Base-by-base conservation (phyloP, 2,329 filamentous ascomycete species). In the Graphiopsis chlorocephala region DNA sequence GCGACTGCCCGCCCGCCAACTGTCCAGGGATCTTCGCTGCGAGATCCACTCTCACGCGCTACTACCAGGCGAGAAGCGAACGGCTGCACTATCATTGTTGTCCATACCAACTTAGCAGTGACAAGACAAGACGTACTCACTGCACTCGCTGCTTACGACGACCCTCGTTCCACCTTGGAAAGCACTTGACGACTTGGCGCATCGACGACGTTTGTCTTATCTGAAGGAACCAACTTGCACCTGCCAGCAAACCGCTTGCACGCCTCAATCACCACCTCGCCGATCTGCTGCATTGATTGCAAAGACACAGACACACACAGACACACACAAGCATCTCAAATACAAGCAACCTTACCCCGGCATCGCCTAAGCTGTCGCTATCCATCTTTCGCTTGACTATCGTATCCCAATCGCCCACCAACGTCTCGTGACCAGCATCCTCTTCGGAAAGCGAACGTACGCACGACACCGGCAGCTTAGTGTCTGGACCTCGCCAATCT, bases 331-430 rank as follows among this genome's bases (percentile, higher is more conserved):
- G 52, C 52, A 35, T 35, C 3, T 17, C 11, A 28, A 35, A 28
- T 17, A 55, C 26, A 8, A 20, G n/a, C 52, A 55, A 31, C 31
- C 25, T 35, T 35, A 25, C 52, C 20, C 29, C 31, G 52, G 52
- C 52, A 35, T 56, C 11, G 52, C 52, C 29, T 25, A 23, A 56
- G 52, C 52, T 56, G 52, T 56, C 52, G 52, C 52, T 56, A 56
- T 56, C 52, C 31, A 33, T 31, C 29, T 10, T n/a, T 20, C 29
- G 52, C 52, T 35, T 29, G 4, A n/a, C 50, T 28, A 28, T 20
- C 25, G 25, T 17, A 53, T 17, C 52, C 15, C 29, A 35, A 33
- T 56, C 20, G 50, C n/a, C 14, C n/a, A 53, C 26, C 50, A 53
- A 10, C 25, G 20, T 15, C 52, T 20, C n/a, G 28, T 29, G 29